Evolutionary conservation across 805 yeast species (phyloP), one percentile per base, ranked within the genome.

Genomic region (Saccharomycopsis guyanensis): DNA sequence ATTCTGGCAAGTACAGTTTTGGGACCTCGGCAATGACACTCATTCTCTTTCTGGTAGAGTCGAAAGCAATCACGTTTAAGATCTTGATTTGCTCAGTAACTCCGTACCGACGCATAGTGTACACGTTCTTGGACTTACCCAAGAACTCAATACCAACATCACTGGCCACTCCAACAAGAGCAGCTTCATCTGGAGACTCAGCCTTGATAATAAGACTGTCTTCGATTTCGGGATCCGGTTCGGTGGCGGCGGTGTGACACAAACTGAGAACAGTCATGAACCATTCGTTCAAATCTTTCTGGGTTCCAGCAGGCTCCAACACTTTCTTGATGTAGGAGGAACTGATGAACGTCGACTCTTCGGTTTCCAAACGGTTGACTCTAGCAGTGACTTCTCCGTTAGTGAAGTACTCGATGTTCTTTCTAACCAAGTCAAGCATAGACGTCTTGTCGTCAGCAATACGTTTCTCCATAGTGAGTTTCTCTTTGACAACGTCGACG

Each of bases 171-270:
- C 82, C 69, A n/a, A 85, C 91, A 45, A 84, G 68, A 0, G 93
- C 89, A 36, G 82, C 78, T 60, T 84, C 94, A 65, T 84, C 94
- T 0, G 94, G 94, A 6, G 88, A 81, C 58, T 84, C 89, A 1
- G 91, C 89, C 56, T 82, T 81, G 64, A 76, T 80, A 24, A 70
- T 69, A 36, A 78, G 59, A 29, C 62, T 57, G 6, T 59, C 59
- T n/a, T 58, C 55, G 25, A 55, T 46, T 10, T 58, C 62, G 0
- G 66, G 66, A 40, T 65, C 66, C 6, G 49, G 57, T 51, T 80
- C 87, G 10, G 87, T 78, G 33, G 82, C 75, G 3, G 81, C 93
- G 3, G 87, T 76, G 57, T 84, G 89, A 55, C 93, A 84, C 19
- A 84, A 65, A 0, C 89, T 84, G 39, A 84, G 64, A 0, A 82